phyloP scores from a whole-genome alignment of 2,329 filamentous ascomycete genomes.

The Alternaria panax region DNA sequence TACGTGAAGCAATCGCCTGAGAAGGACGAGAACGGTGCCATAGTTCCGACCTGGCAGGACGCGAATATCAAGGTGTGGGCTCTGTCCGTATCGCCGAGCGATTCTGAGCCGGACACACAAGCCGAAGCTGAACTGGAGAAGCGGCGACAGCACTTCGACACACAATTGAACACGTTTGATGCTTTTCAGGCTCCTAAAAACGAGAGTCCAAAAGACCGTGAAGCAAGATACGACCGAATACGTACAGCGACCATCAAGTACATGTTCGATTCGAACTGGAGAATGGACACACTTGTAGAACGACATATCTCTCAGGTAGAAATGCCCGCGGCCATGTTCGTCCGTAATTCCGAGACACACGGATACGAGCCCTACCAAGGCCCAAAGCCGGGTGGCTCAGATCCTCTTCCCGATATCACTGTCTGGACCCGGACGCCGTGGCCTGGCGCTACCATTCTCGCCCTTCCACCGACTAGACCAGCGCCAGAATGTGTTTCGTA shows the following conservation, averaged over 20 bases:
- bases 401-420: constrained; percentile 67
- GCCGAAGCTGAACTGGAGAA: constrained; percentile 31
- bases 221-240: constrained; percentile 57
- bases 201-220: constrained; percentile 45
- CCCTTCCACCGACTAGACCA: constrained; percentile 73
- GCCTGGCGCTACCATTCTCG: constrained; percentile 71
- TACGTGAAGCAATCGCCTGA: constrained; percentile 50
- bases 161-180: constrained; percentile 39
- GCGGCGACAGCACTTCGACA: constrained; percentile 33
- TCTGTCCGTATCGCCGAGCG: constrained; percentile 65
- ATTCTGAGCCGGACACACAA: constrained; percentile 10
- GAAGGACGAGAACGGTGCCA: constrained; percentile 46
- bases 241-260: constrained; percentile 70
- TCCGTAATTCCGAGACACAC: constrained; percentile 67
- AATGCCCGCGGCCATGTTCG: constrained; percentile 73
- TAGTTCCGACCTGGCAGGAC: constrained; percentile 75
- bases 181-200: constrained; percentile 38
- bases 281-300: constrained; percentile 72
- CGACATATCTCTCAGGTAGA: constrained; percentile 71
- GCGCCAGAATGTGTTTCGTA: constrained; percentile 80
- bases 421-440: constrained; percentile 80
- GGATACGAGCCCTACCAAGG: constrained; percentile 74
- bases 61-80: constrained; percentile 84
- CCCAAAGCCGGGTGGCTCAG: constrained; percentile 64
- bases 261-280: constrained; percentile 84